Conservation (phyloP, 2,329 filamentous ascomycete species). For the Fusarium setosum region DNA sequence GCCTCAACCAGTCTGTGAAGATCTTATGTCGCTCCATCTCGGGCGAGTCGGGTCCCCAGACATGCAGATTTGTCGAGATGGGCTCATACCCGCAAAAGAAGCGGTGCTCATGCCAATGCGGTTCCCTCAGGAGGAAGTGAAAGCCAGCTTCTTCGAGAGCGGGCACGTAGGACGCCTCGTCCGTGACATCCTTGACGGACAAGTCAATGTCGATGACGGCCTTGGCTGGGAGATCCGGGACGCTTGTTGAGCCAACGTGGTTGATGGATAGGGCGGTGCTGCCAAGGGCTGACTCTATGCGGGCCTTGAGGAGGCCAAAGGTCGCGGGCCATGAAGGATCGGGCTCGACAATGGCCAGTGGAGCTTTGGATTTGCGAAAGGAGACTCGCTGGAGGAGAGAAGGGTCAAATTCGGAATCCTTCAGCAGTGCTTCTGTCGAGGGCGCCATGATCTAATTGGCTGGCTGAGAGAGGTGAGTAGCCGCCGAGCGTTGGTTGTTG, state of each 20-base stretch:
- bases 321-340: conserved; percentile 51
- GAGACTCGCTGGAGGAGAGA: conserved; percentile 40
- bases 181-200: conserved; percentile 51
- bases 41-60: conserved; percentile 56
- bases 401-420: conserved; percentile 39
- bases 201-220: conserved; percentile 65
- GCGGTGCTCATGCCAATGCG: conserved; percentile 60
- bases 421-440: conserved; percentile 41
- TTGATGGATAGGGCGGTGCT: conserved; percentile 50
- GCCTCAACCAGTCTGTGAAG: conserved; percentile 58
- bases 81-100: conserved; percentile 54
- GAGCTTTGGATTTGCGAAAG: conserved; percentile 33
- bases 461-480: neutral
- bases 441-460: conserved; percentile 30
- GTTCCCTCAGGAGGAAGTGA: conserved; percentile 58
- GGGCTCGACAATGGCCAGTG: conserved; percentile 49
- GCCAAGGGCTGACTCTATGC: conserved; percentile 51
- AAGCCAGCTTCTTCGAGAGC: conserved; percentile 58
- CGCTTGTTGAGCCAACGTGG: conserved; percentile 63
- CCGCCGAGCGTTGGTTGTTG: conserved; percentile 18
- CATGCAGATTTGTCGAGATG: conserved; percentile 57
- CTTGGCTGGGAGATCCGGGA: conserved; percentile 62
- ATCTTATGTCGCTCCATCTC: conserved; percentile 57
- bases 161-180: conserved; percentile 56
- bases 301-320: conserved; percentile 46